Evolutionary conservation across 768 basidiomycete species (phyloP), one percentile per base, ranked within the genome.

Genomic region (Collybia nuda): DNA sequence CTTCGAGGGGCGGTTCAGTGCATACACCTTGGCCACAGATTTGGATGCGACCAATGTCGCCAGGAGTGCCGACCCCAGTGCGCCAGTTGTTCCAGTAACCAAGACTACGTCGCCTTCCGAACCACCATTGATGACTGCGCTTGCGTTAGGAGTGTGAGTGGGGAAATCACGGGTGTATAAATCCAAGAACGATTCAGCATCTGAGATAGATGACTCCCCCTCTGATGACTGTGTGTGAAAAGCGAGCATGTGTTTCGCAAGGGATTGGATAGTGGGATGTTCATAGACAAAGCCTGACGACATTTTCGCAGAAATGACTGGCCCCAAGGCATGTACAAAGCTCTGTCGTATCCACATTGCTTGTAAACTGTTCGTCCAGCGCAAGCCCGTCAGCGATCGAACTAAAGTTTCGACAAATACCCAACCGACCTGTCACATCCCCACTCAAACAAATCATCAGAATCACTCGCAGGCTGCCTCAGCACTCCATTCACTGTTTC

Each of bases 401-500:
- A 17, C 9, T 32, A 23, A 41, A 40, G 18, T 15, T 35, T 32
- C 7, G 9, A 11, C 3, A 9, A 14, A 32, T 6, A 28, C 18
- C n/a, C n/a, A 59, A 59, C 6, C 48, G 35, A 68, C 67, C 69
- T 70, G 52, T 73, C 72, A 51, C 68, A 67, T 2, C 74, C 72
- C 42, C 66, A 54, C 29, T 62, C 60, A 53, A 72, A 73, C 21
- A 76, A 29, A 47, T 73, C 70, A n/a, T 61, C 65, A 4, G 56
- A 44, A 47, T 75, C 72, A 0, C 39, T 36, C 9, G 68, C 53
- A 5, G 48, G 44, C 4, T 44, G 36, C 9, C 44, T 53, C 55
- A 75, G 32, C 11, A 73, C 63, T 3, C 54, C 62, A 24, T 50
- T 24, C 12, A 75, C 71, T 15, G 69, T 58, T 9, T 53, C 50